Conservation (phyloP, 495 filamentous ascomycete species). For the Penicillium tannophilum region DNA sequence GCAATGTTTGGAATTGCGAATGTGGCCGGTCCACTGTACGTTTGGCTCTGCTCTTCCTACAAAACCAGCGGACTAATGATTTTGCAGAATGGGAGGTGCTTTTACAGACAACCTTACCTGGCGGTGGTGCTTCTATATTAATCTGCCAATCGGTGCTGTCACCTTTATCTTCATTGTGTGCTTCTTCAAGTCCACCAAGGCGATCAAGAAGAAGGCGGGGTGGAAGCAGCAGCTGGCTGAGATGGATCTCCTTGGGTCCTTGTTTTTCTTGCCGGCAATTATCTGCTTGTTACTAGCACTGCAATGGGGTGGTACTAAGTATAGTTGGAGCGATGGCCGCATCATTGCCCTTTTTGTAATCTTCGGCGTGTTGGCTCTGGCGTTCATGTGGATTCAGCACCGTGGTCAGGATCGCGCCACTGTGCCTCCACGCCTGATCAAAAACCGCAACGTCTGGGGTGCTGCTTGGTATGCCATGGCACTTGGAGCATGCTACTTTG, state of each 20-base stretch:
- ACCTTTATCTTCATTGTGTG: constrained; percentile 62
- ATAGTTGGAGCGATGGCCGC: constrained; percentile 64
- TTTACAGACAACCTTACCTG: constrained; percentile 64
- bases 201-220: constrained; percentile 38
- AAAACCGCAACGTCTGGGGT: constrained; percentile 67
- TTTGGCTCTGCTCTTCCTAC: background rate
- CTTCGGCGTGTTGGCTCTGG: constrained; percentile 64
- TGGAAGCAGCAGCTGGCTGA: constrained; percentile 51
- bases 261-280: constrained; percentile 70
- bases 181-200: constrained; percentile 58
- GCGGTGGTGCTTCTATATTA: constrained; percentile 69
- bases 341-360: constrained; percentile 73
- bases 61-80: background rate
- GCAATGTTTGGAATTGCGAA: constrained; percentile 79
- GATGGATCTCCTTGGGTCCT: constrained; percentile 68
- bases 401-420: constrained; percentile 73
- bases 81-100: constrained; percentile 47
- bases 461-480: constrained; percentile 55
- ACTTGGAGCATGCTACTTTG: constrained; percentile 65
- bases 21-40: constrained; percentile 69
- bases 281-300: constrained; percentile 75
- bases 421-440: constrained; percentile 71
- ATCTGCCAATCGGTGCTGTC: constrained; percentile 67
- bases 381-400: constrained; percentile 67
- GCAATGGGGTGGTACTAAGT: constrained; percentile 80